Percentiles rank a stretch among this genome's conserved stretches.
These are phyloP conservation scores for Carex littledalei DNA, from an alignment of 176 grass and related monocot genomes.

Conservation along the genomic window DNA sequence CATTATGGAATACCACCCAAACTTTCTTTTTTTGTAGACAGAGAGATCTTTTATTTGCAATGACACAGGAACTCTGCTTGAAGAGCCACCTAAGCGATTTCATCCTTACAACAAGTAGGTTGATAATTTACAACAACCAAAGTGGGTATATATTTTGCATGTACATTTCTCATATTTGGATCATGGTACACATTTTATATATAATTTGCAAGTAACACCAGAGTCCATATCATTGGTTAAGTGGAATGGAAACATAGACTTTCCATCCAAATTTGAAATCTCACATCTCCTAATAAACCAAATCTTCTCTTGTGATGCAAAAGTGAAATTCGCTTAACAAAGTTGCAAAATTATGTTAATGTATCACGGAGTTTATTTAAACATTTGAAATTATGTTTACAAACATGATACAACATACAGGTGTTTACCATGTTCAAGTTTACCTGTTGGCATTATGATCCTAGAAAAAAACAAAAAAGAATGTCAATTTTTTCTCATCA, in stretches of 20 bases:
- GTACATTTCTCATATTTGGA: background rate
- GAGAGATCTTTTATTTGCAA: conserved; percentile 87
- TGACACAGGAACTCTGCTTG: conserved; percentile 75
- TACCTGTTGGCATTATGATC: background rate
- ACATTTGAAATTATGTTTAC: background rate
- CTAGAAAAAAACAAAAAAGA: background rate
- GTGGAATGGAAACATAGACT: background rate
- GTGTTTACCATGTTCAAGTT: too few species aligned
- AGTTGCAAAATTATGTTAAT: background rate
- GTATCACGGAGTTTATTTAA: background rate
- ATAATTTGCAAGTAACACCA: background rate
- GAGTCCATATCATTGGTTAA: background rate
- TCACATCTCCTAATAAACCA: background rate
- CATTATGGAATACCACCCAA: background rate
- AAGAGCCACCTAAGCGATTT: conserved; percentile 52
- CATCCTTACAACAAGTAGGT: conserved; percentile 88
- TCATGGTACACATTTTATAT: background rate
- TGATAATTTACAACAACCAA: background rate
- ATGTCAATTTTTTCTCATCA: background rate
- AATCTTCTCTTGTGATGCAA: conserved; percentile 4
- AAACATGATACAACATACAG: background rate
- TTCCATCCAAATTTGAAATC: background rate
- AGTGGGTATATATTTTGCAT: background rate
- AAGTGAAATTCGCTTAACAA: background rate
- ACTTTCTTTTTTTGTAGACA: conserved; percentile 33